Conservation (phyloP, 441 rosid species). For the Aleurites moluccanus region DNA sequence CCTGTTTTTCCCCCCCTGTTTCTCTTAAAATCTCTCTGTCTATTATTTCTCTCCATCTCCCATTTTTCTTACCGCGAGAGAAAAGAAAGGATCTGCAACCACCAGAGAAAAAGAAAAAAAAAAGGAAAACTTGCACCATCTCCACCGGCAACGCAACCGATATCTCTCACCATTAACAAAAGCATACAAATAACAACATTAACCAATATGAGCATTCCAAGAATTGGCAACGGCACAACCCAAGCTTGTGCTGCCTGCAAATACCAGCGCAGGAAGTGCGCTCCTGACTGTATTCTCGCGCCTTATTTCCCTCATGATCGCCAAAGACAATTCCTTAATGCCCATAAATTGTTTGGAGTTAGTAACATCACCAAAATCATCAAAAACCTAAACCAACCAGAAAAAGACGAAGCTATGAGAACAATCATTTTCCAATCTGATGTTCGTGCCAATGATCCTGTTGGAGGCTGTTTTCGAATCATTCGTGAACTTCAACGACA, state of each 20-base stretch:
- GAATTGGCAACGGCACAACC: slow-evolving; percentile 38
- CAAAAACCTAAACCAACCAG: slow-evolving; percentile 52
- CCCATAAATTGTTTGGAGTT: slow-evolving; percentile 91
- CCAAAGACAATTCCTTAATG: slow-evolving; percentile 81
- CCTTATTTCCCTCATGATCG: slow-evolving; percentile 91
- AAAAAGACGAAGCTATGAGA: slow-evolving; percentile 80
- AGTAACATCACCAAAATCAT: slow-evolving; percentile 88
- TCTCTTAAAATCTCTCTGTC: slow-evolving; percentile 31
- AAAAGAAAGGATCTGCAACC: slow-evolving; percentile 38
- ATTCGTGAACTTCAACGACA: slow-evolving; percentile 69
- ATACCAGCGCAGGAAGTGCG: slow-evolving; percentile 93
- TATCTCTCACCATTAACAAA: slow-evolving; percentile 46
- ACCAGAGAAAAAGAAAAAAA: slow-evolving; percentile 1
- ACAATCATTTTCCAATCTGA: slow-evolving; percentile 84
- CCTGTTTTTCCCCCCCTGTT: not conserved
- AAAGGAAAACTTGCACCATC: slow-evolving; percentile 32
- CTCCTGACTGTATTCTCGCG: slow-evolving; percentile 90
- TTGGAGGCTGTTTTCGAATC: slow-evolving; percentile 75
- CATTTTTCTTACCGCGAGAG: slow-evolving; percentile 37
- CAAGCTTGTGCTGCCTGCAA: slow-evolving; percentile 99
- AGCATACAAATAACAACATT: slow-evolving; percentile 15
- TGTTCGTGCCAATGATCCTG: slow-evolving; percentile 85
- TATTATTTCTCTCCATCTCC: slow-evolving; percentile 51
- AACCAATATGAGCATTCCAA: slow-evolving; percentile 33
- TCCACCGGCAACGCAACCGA: slow-evolving; percentile 70